Evolutionary conservation across 2,329 filamentous ascomycete species (phyloP).

Genomic region (Chaetomium globosum): DNA sequence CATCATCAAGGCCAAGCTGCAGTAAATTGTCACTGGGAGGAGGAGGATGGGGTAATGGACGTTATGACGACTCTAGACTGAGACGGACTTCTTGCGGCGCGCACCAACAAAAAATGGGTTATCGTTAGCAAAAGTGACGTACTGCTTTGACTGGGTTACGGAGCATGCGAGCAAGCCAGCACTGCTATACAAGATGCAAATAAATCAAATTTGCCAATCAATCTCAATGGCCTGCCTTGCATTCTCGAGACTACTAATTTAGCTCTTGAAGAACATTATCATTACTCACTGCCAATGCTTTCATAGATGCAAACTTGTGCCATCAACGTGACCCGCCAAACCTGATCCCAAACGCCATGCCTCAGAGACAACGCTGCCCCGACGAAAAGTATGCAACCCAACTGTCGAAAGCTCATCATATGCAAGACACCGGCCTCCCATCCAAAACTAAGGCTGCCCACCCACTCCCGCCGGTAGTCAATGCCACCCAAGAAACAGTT

Average conservation of each 20-base stretch:
- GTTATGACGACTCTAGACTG: constrained; percentile 18
- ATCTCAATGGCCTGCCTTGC: neutral
- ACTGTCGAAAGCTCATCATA: neutral
- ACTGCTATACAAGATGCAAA: constrained; percentile 14
- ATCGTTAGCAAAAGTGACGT: constrained; percentile 20
- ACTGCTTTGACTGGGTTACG: constrained; percentile 14
- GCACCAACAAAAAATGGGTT: constrained; percentile 14
- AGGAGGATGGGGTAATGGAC: constrained; percentile 39
- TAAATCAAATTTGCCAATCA: constrained; percentile 1
- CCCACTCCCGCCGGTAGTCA: neutral
- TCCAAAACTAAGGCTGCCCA: neutral
- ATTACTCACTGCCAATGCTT: neutral
- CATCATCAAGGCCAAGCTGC: constrained; percentile 85
- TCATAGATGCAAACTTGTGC: neutral
- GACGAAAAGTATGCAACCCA: neutral
- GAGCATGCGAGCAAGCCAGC: constrained; percentile 8
- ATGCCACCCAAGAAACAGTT: neutral
- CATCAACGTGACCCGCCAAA: neutral
- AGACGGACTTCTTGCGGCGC: constrained; percentile 6
- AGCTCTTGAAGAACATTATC: neutral
- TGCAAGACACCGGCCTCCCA: neutral
- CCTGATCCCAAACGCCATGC: neutral
- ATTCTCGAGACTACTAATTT: neutral
- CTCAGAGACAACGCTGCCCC: neutral
- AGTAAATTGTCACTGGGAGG: constrained; percentile 37